Evolutionary conservation across 2,329 filamentous ascomycete species (phyloP).

Genomic region (Fusarium hainanense): DNA sequence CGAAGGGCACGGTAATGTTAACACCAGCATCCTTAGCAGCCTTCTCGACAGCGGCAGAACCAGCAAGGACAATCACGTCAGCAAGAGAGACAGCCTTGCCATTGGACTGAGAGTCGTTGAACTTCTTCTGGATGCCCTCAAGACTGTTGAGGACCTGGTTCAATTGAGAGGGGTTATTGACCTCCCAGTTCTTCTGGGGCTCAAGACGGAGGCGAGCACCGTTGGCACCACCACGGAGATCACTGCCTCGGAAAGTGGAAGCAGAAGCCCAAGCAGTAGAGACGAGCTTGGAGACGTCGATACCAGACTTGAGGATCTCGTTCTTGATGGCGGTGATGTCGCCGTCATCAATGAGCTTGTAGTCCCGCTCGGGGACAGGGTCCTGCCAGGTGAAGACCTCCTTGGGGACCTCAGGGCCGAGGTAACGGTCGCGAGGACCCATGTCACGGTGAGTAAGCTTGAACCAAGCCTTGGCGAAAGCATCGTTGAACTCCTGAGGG

Average conservation of each 20-base stretch:
- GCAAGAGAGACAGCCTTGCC: conserved; percentile 80
- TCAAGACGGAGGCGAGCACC: conserved; percentile 79
- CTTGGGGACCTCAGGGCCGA: conserved; percentile 78
- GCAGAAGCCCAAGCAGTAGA: conserved; percentile 75
- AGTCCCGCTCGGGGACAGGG: conserved; percentile 70
- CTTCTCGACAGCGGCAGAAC: conserved; percentile 77
- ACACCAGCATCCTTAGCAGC: conserved; percentile 64
- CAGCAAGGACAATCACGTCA: conserved; percentile 81
- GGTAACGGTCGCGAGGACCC: conserved; percentile 76
- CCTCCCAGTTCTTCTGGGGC: conserved; percentile 78
- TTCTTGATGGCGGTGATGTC: conserved; percentile 75
- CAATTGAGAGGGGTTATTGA: conserved; percentile 78
- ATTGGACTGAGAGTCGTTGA: conserved; percentile 62
- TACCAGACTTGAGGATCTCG: conserved; percentile 70
- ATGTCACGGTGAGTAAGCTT: conserved; percentile 85
- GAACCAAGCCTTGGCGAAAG: conserved; percentile 82
- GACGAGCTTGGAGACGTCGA: conserved; percentile 71
- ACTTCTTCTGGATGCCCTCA: conserved; percentile 73
- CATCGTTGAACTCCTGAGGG: conserved; percentile 75
- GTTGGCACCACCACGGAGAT: conserved; percentile 86
- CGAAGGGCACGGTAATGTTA: conserved; percentile 74
- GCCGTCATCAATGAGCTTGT: conserved; percentile 68
- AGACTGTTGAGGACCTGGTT: conserved; percentile 69
- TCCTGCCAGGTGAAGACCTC: conserved; percentile 82
- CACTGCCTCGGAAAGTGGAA: conserved; percentile 77